phyloP scores from a whole-genome alignment of 768 basidiomycete genomes.

The Stropharia rugosoannulata region DNA sequence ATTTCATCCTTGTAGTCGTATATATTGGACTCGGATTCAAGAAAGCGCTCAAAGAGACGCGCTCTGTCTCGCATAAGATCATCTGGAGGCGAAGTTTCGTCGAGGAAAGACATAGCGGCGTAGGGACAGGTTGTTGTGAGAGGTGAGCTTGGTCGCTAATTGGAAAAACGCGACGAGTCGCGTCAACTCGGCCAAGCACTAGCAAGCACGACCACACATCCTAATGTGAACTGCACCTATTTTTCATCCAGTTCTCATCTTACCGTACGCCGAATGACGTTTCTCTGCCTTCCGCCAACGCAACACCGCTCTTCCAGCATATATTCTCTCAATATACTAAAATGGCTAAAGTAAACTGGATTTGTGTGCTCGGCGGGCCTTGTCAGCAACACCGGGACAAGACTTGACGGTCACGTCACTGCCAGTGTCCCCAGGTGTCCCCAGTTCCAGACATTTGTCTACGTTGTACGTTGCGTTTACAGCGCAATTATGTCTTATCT shows the following conservation, averaged over 20 bases:
- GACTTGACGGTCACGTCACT: not conserved
- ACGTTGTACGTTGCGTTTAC: no score
- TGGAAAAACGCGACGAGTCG: constrained; percentile 23
- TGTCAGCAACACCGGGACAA: not conserved
- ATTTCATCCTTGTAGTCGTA: constrained; percentile 89
- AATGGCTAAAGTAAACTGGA: not conserved
- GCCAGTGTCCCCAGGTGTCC: not conserved
- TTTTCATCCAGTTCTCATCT: not conserved
- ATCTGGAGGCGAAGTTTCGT: constrained; percentile 67
- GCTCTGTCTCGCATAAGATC: constrained; percentile 72
- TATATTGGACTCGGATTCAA: constrained; percentile 61
- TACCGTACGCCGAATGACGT: not conserved
- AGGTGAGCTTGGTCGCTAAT: constrained; percentile 7
- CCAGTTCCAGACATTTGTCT: no score
- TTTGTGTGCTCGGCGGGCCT: not conserved
- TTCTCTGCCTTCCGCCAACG: not conserved
- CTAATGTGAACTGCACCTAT: not conserved
- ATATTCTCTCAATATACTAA: no score
- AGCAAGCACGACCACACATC: constrained; percentile 13
- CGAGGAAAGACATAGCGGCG: constrained; percentile 41
- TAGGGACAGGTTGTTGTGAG: constrained; percentile 11
- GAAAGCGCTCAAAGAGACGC: constrained; percentile 81
- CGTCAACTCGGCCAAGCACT: constrained; percentile 24
- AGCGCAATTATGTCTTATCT: no score
- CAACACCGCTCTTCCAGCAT: not conserved